Evolutionary conservation across 2,329 filamentous ascomycete genomes (phyloP).

Genomic region (Harringtonia aguacate): DNA sequence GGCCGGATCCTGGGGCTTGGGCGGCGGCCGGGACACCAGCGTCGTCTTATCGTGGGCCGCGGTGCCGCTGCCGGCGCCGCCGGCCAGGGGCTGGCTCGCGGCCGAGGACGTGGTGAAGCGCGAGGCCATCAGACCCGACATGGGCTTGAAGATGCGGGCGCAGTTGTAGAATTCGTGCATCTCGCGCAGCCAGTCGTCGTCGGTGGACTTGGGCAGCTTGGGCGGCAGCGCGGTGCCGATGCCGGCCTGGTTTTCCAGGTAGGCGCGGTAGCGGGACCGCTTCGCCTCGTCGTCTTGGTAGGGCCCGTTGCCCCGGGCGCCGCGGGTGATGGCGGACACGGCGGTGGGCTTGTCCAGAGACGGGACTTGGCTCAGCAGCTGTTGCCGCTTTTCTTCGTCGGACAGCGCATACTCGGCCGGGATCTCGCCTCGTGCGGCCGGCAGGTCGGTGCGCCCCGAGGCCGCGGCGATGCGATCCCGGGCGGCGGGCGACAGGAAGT

Average conservation of each 20-base stretch:
- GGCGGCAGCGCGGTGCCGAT: conserved; percentile 44
- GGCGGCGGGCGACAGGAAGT: conserved; percentile 71
- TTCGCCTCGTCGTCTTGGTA: conserved; percentile 79
- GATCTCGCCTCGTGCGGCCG: conserved; percentile 64
- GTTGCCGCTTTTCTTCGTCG: conserved; percentile 50
- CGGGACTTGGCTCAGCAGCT: conserved; percentile 49
- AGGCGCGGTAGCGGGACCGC: conserved; percentile 66
- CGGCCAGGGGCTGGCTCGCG: background rate
- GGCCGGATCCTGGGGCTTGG: conserved; percentile 62
- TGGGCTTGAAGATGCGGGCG: conserved; percentile 72
- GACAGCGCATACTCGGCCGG: conserved; percentile 53
- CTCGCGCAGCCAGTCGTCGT: conserved; percentile 72
- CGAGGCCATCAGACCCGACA: conserved; percentile 85
- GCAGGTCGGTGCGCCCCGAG: conserved; percentile 67
- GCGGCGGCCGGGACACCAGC: conserved; percentile 34
- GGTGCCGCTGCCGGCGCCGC: conserved; percentile 7
- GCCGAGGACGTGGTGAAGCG: conserved; percentile 71
- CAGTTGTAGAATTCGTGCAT: conserved; percentile 61
- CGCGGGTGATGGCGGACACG: conserved; percentile 56
- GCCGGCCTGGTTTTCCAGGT: conserved; percentile 68
- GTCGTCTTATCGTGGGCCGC: conserved; percentile 12
- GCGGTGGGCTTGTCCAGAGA: conserved; percentile 56
- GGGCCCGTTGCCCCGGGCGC: conserved; percentile 57
- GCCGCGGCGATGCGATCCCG: conserved; percentile 66
- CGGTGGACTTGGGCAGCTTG: conserved; percentile 31